Evolutionary conservation across 2,329 filamentous ascomycete genomes (phyloP).

Genomic region (Fusarium udum): DNA sequence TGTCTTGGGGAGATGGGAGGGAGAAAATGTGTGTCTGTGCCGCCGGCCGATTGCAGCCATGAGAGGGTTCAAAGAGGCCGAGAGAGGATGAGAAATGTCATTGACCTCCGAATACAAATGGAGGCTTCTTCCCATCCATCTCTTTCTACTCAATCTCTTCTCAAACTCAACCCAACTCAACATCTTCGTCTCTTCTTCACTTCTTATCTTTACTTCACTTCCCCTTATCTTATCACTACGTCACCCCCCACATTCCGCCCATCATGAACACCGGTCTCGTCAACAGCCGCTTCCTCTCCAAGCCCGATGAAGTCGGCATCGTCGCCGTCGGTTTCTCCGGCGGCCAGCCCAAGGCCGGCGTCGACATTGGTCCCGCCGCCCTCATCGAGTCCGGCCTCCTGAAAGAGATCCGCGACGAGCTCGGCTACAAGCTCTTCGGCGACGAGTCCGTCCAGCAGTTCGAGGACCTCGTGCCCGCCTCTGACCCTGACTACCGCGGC

Average conservation of each 20-base stretch:
- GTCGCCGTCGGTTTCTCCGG: constrained; percentile 97
- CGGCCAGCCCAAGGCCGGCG: constrained; percentile 89
- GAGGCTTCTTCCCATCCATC: constrained; percentile 15
- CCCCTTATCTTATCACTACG: constrained; percentile 37
- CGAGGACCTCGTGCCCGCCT: constrained; percentile 73
- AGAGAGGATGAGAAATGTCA: constrained; percentile 24
- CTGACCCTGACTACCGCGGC: constrained; percentile 81
- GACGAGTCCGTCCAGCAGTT: constrained; percentile 86
- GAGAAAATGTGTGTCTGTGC: constrained; percentile 9
- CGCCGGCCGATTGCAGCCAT: constrained; percentile 43
- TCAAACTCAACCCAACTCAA: not conserved
- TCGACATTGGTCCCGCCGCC: constrained; percentile 88
- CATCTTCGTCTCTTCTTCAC: not conserved
- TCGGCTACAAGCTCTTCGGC: constrained; percentile 88
- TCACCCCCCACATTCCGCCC: constrained; percentile 38
- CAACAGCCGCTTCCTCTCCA: constrained; percentile 79
- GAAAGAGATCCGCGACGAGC: constrained; percentile 81
- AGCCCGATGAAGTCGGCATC: constrained; percentile 83
- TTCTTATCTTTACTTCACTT: not conserved
- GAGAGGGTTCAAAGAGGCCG: constrained; percentile 18
- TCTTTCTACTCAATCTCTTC: not conserved
- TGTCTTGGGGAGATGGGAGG: constrained; percentile 5
- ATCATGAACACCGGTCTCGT: constrained; percentile 64
- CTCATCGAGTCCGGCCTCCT: constrained; percentile 90
- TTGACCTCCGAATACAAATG: constrained; percentile 37